Evolutionary conservation across 805 yeast species (phyloP).

Genomic region (Clavispora fructus): DNA sequence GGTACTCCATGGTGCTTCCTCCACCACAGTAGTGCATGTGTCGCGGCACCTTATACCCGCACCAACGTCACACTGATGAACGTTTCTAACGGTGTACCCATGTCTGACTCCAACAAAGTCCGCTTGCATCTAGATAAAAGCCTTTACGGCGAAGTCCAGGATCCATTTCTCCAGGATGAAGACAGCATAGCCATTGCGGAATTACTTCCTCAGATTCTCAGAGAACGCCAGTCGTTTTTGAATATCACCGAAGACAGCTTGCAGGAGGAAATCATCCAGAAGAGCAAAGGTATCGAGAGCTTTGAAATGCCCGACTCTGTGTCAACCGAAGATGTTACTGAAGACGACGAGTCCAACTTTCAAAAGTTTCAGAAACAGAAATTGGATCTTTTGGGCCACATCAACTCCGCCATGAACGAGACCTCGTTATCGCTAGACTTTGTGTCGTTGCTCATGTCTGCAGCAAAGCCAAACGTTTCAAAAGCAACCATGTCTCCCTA

Average conservation of each 20-base stretch:
- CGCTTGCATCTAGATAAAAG: slow-evolving; percentile 24
- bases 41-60: not conserved
- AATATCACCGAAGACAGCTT: slow-evolving; percentile 54
- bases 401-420: slow-evolving; percentile 76
- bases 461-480: slow-evolving; percentile 80
- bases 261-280: slow-evolving; percentile 36
- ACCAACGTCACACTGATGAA: not conserved
- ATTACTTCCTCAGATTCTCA: slow-evolving; percentile 53
- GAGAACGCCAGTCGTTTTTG: slow-evolving; percentile 56
- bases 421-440: slow-evolving; percentile 84
- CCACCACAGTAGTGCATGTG: not conserved
- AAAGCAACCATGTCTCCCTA: slow-evolving; percentile 85
- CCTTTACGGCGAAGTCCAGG: slow-evolving; percentile 26
- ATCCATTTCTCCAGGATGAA: slow-evolving; percentile 37
- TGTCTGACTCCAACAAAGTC: slow-evolving; percentile 7
- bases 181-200: slow-evolving; percentile 46
- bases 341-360: slow-evolving; percentile 14
- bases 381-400: slow-evolving; percentile 45
- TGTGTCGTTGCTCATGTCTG: slow-evolving; percentile 74
- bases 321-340: slow-evolving; percentile 3
- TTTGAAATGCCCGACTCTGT: not conserved
- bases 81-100: not conserved
- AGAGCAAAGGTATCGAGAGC: not conserved
- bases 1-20: too few relatives aligned
- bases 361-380: slow-evolving; percentile 47